Evolutionary conservation across 805 yeast species (phyloP), one percentile per base, ranked within the genome.

Genomic region (Candida ipomoeae): DNA sequence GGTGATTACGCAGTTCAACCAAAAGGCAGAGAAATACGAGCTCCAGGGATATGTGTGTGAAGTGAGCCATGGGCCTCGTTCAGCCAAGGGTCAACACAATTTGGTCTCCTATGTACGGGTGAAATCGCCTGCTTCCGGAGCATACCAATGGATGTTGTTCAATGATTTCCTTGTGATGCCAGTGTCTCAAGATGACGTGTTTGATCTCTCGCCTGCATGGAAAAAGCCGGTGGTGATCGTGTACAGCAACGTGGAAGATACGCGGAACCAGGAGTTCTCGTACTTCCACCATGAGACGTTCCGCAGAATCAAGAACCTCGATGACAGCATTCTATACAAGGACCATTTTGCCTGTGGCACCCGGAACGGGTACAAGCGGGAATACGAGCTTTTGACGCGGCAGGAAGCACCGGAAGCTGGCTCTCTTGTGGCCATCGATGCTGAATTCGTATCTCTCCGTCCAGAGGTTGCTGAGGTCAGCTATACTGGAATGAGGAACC

Each of bases 101-200:
- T 64, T 85, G 46, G 85, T 87, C 0, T 78, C 90, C 0, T 79
- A 78, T 56, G 75, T 79, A 2, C 76, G 77, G 53, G 68, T 81
- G 3, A 70, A 67, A 14, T 48, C 56, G 3, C 54, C 55, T 2
- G 49, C 55, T 4, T 55, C 51, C 47, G 55, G 53, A 8, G 48
- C 44, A 23, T 75, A 75, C 43, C 62, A 62, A 58, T 94, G 99
- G 99, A 82, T 77, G 61, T 65, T 94, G 62, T 89, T 94, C 65
- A 94, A 94, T 63, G 98, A 94, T 66, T 94, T 92, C 67, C 70
- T 94, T 55, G 98, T 91, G 14, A 79, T 82, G 58, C 84, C 82
- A 21, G 75, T 94, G 0, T 76, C 84, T 1, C 88, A 85, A 57
- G 78, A 77, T 13, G 97, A 94, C 58, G 97, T 87, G 0, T 74